These are phyloP conservation scores for Xanthoparmelia taractica DNA, from an alignment of 495 filamentous ascomycete species.

Conservation along the genomic window DNA sequence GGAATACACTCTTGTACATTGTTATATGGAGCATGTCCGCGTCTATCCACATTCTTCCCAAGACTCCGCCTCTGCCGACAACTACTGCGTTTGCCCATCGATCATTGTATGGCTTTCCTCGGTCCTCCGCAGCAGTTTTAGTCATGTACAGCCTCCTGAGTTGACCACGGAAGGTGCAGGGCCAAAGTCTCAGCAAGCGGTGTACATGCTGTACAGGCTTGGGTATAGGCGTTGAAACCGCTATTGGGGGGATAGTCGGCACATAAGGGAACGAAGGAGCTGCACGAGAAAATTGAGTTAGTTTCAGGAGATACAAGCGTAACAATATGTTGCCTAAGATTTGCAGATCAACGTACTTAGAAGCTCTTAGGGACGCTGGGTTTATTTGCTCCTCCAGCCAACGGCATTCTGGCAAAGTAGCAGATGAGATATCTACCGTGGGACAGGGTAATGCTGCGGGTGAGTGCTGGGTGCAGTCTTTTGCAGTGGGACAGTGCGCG, in stretches of 20 bases:
- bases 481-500: not conserved
- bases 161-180: not conserved
- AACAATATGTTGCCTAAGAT: not conserved
- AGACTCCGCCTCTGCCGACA: not conserved
- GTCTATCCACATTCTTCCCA: not conserved
- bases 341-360: not conserved
- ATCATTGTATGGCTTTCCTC: not conserved
- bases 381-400: not conserved
- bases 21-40: not conserved
- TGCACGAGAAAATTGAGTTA: not conserved
- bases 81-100: constrained; percentile 1
- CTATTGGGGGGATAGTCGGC: not conserved
- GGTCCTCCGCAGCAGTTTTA: not conserved
- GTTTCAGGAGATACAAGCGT: not conserved
- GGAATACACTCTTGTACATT: not conserved
- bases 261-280: not conserved
- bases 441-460: not conserved
- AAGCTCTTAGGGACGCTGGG: not conserved
- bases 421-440: not conserved
- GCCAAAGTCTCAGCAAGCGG: not conserved
- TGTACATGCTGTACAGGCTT: not conserved
- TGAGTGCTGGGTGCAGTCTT: not conserved
- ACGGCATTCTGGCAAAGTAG: not conserved
- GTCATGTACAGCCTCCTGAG: not conserved
- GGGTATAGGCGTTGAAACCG: not conserved